Base-by-base conservation (phyloP, 1,284 basidiomycete species). In the Xanthoconium separans region DNA sequence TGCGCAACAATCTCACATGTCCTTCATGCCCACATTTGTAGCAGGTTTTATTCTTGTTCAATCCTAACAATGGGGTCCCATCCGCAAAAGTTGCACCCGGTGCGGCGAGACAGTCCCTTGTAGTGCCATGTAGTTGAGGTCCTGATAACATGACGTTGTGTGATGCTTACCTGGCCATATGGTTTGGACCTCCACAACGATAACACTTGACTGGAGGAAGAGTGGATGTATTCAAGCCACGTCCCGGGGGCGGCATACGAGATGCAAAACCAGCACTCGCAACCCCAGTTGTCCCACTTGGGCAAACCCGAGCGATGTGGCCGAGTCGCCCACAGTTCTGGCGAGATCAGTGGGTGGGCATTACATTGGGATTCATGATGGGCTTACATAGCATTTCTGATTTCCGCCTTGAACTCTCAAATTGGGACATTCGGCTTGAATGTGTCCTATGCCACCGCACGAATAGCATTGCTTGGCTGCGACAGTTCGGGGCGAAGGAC, bases 11-110 rank as follows among this genome's bases (percentile, higher is more conserved):
- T 72, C 80, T 65, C 63, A 93, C 90, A 77, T 93, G 91, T 58
- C 91, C 90, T 70, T 89, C 86, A 69, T 87, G 83, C 66, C 90
- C 86, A 66, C 91, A 93, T 68, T 89, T 91, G 74, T 90, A 93
- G 70, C 91, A 93, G 43, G 85, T 89, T 75, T 89, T 91, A 62
- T 71, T 82, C 73, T 82, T 88, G 71, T 79, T 83, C 39, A 74
- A 53, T 56, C 68, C 73, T 24, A 70, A 71, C 20, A 75, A 69
- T 40, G 73, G 69, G 34, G 74, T 74, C 42, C 74, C 76, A 37
- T 81, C 81, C 45, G 72, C 73, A 29, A 80, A 70, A 18, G 75
- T 76, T 20, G 80, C 74, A 30, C 84, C 85, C 44, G 85, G 80
- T 50, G 86, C 72, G 54, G 90, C 90, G 61, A 91, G 83, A 65